Conservation (phyloP, 345 rosid species). For the Eutrema heterophyllum region DNA sequence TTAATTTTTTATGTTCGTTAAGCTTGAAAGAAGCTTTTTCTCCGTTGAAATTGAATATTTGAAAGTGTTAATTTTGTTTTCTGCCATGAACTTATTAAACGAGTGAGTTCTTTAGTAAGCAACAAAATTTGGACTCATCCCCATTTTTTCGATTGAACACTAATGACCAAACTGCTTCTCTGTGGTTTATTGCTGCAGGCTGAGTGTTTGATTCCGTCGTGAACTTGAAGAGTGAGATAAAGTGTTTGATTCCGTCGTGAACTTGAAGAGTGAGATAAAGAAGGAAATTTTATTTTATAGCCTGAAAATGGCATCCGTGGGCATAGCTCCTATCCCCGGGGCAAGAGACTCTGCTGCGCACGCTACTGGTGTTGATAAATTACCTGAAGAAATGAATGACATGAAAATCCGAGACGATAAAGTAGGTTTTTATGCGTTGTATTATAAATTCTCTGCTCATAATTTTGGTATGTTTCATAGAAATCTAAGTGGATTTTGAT, state of each 20-base stretch:
- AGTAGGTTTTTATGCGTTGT: neutral
- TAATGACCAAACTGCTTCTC: neutral
- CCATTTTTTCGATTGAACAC: neutral
- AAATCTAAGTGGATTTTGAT: neutral
- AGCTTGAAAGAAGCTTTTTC: neutral
- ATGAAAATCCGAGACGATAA: conserved; percentile 76
- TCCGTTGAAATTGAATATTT: neutral
- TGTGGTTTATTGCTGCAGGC: conserved; percentile 3
- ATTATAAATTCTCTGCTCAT: neutral
- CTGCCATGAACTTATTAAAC: neutral
- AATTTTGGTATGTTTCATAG: neutral
- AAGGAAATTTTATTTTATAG: neutral
- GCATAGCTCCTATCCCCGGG: conserved; percentile 49
- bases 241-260: neutral
- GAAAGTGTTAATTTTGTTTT: neutral
- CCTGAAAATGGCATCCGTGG: conserved; percentile 67
- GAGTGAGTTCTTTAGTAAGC: neutral
- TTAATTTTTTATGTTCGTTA: neutral
- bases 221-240: conserved; percentile 1
- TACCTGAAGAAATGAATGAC: conserved; percentile 82
- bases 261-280: conserved; percentile 2
- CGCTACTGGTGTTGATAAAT: conserved; percentile 51
- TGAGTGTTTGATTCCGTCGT: neutral
- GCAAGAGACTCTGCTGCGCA: conserved; percentile 51
- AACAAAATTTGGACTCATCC: neutral